Percentiles rank a stretch among this genome's conserved stretches.
Evolutionary conservation across 2,329 filamentous ascomycete genomes (phyloP).

Genomic region (Fusarium sororula): DNA sequence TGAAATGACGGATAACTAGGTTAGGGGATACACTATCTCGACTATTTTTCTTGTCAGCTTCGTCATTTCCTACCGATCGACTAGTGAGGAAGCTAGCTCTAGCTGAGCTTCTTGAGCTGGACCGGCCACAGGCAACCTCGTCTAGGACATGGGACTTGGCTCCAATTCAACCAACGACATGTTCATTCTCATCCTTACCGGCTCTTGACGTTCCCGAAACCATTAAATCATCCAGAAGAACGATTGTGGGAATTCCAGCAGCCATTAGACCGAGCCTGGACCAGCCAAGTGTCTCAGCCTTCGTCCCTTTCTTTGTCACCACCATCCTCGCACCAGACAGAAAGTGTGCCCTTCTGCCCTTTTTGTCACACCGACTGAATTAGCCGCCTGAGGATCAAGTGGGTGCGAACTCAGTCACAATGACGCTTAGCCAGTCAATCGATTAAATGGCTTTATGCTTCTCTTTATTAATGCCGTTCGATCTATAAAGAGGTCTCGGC

Average conservation of each 20-base stretch:
- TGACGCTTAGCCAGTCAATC: background rate
- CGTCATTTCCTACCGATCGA: slow-evolving; percentile 1
- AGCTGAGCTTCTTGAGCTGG: background rate
- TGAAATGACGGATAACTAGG: background rate
- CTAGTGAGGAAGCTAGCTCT: background rate
- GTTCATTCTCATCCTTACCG: background rate
- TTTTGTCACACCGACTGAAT: slow-evolving; percentile 12
- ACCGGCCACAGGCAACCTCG: background rate
- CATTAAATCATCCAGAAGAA: background rate
- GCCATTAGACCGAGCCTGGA: slow-evolving; percentile 3
- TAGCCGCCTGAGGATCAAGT: background rate
- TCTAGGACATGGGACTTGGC: background rate
- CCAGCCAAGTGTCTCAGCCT: slow-evolving; percentile 6
- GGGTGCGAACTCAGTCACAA: background rate
- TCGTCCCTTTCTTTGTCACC: background rate
- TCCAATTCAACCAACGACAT: background rate
- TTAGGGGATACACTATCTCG: background rate
- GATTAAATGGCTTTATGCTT: background rate
- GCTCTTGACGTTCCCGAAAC: slow-evolving; percentile 3
- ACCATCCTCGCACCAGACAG: background rate
- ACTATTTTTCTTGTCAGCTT: background rate
- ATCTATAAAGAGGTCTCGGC: background rate
- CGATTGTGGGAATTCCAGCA: background rate
- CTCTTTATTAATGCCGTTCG: background rate
- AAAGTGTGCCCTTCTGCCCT: background rate